Evolutionary conservation across 495 filamentous ascomycete genomes (phyloP), one percentile per base, ranked within the genome.

Genomic region (Talaromyces wortmannii): DNA sequence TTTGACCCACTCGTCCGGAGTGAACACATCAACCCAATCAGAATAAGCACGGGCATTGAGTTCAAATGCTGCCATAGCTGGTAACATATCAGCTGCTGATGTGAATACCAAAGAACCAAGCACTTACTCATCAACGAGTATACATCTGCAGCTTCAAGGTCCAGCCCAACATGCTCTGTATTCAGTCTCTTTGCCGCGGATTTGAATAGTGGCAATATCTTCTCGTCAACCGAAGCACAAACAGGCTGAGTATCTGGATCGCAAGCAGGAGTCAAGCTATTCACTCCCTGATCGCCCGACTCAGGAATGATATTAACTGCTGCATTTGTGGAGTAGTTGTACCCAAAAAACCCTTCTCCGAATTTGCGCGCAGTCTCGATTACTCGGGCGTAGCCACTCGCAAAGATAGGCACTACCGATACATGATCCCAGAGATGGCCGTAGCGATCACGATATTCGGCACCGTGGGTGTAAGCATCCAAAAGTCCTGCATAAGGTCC

Each of bases 281-380:
- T 70, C 5, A 68, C 79, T 7, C 78, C 79, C 49, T 62, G 68
- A 18, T 62, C 56, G 15, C 49, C 61, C 8, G 59, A 66, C 60
- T 83, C 79, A 12, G 78, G 71, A 31, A 83, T 73, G 46, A 81
- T 62, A 42, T 78, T 67, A 23, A 81, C 50, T 23, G 64, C 65
- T 15, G 72, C 65, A 5, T 50, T 48, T 47, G 61, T 64, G 17
- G 55, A 58, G n/a, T 80, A 64, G 29, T 61, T 69, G 30, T 75
- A 61, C 5, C 79, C 79, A 52, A 81, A 80, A 61, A 82, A 79
- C 7, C 79, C 79, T 45, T 74, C 70, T 0, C 62, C 74, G 60
- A 82, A 81, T 56, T 78, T 72, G 11, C 67, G 64, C 31, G 78
- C 79, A 1, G 79, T 81, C 57, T 80, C 70, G 48, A 79, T 73